Evolutionary conservation across 371 early-diverging fungal genomes (phyloP).

Genomic region (Coemansia sp.): DNA sequence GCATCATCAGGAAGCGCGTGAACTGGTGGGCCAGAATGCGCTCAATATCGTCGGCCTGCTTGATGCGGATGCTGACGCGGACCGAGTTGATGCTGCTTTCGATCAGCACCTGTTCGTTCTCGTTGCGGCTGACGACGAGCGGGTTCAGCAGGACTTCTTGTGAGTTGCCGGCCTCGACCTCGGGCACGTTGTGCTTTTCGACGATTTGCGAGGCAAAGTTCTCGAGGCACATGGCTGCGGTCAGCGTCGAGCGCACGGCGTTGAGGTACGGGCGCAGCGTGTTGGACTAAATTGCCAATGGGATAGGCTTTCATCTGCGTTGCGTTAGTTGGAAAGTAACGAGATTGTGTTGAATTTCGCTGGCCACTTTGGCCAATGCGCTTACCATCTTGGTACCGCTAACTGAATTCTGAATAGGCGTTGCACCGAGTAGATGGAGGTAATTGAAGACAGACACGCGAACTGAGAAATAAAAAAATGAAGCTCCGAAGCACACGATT

Average conservation of each 20-base stretch:
- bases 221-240: constrained; percentile 92
- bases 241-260: constrained; percentile 91
- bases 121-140: constrained; percentile 86
- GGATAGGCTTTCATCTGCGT: too few species aligned
- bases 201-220: constrained; percentile 97
- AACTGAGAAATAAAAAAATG: not conserved
- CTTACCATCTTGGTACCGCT: too few species aligned
- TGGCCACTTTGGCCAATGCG: too few species aligned
- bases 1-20: constrained; percentile 92
- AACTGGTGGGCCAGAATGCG: constrained; percentile 93
- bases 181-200: constrained; percentile 97
- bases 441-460: not conserved
- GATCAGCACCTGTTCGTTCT: constrained; percentile 91
- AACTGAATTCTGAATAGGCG: too few species aligned
- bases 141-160: constrained; percentile 88
- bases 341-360: too few species aligned
- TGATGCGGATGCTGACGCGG: constrained; percentile 92
- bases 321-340: too few species aligned
- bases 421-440: not conserved
- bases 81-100: constrained; percentile 93
- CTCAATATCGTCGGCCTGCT: constrained; percentile 98
- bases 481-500: not conserved
- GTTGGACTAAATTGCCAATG: constrained; percentile 71
- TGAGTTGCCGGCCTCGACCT: constrained; percentile 86
- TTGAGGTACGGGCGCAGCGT: constrained; percentile 94